Base-by-base conservation (phyloP, 1,284 basidiomycete genomes). In the Cutaneotrichosporon arboriforme region DNA sequence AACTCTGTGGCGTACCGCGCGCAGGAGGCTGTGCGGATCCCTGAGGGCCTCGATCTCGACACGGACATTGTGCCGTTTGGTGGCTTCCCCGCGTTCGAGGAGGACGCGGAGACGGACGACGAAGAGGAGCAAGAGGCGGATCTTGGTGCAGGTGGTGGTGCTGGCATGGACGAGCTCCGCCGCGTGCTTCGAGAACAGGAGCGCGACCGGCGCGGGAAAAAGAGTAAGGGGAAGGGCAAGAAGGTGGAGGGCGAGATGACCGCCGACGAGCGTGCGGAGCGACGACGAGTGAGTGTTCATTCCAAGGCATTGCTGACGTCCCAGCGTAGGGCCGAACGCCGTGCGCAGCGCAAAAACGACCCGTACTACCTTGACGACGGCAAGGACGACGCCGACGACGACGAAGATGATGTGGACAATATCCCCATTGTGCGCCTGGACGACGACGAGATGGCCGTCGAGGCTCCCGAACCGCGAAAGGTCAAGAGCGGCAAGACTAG, bases 381-480 rank as follows among this genome's bases (percentile, higher is more conserved):
- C 45, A 58, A 59, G 31, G 86, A 83, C 26, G 26, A 31, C 51
- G 67, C 75, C 42, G 77, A 73, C 15, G 88, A 91, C 15, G 86
- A 83, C 51, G 67, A 76, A 42, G 77, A 73, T 15, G 88, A 92
- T 65, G 65, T 94, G 13, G 90, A 91, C 63, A 80, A 82, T 4
- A 93, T 94, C 72, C 88, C 91, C 0, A 82, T 94, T 23, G 86
- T 92, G 22, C 81, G 77, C 59, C 77, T 94, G 33, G 88, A 93
- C 38, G 64, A 73, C 46, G 54, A 57, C 4, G 64, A 66, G 37
- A 52, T 66, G 20, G 50, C 49, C 81, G 80, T 43, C 31, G 26
- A 31, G 26, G 10, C 26, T 5, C 26, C 26, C 26, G 26, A 31
- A 10, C 26, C 26, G 5, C 26, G 26, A 5, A 31, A n/a, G 41